Base-by-base conservation (phyloP, 768 basidiomycete genomes). In the Phylloporus sp. region DNA sequence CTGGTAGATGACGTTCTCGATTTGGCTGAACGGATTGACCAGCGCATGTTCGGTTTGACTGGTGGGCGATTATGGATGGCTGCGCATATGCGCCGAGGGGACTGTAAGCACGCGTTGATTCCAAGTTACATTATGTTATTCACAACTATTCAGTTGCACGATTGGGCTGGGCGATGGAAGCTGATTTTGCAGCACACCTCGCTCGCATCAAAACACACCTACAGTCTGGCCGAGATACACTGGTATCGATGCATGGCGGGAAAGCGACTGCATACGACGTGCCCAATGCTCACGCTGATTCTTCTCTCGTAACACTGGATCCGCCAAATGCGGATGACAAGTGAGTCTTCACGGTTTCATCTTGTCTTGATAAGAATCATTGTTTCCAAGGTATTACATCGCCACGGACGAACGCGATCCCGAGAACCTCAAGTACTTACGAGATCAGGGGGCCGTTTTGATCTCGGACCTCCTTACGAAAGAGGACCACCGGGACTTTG, bases 21-120 rank as follows among this genome's bases (percentile, higher is more conserved):
- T 2, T 60, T 76, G 40, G 71, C 70, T 4, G 63, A 64, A 20
- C 50, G 50, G 11, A 52, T 76, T 18, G 63, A 55, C 3, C 72
- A 42, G 5, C 72, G 72, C n/a, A 71, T 76, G 70, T 50, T 47
- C 3, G 47, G 58, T 13, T 8, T 58, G 18, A 64, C 45, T 13
- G 57, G 40, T 1, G 73, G 72, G 11, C 65, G 73, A 9, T 54
- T 69, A 16, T 75, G 74, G 75, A 72, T 76, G 71, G 70, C 70
- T 41, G 72, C 70, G 9, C 74, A 75, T 28, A 75, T 76, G 75
- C 73, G 74, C 29, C 64, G 74, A 44, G 75, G 75, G 1, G 74
- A 75, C 43, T 75, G 73, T 75, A 45, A 61, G 73, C 38, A n/a
- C 40, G 7, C 11, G 4, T 35, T 13, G 7, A 3, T 46, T 36